phyloP scores from a whole-genome alignment of 2,329 filamentous ascomycete species.

The Colletotrichum camelliae region DNA sequence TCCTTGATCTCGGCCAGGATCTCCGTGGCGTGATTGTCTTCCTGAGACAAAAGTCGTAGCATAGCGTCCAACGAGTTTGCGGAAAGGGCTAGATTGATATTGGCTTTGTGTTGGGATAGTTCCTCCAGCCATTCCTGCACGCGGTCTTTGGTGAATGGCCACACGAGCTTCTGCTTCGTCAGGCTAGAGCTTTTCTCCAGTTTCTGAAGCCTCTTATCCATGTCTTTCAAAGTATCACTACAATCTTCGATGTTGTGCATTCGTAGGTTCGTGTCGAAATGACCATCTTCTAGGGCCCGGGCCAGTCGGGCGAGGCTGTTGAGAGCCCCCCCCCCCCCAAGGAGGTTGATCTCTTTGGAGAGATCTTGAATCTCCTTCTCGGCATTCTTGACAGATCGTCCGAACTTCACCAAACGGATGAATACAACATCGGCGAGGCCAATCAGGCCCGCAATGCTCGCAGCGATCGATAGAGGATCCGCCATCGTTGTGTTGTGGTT shows the following conservation, averaged over 20 bases:
- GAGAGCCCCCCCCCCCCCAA: too few relatives aligned
- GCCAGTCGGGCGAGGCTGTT: neutral
- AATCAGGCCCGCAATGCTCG: neutral
- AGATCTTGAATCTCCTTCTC: neutral
- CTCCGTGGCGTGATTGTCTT: rapidly evolving
- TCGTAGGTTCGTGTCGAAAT: neutral
- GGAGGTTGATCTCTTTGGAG: neutral
- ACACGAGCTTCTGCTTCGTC: neutral
- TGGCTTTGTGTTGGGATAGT: neutral
- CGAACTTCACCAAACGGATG: neutral
- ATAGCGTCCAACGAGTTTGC: neutral
- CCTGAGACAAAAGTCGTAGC: neutral
- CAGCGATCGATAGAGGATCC: neutral
- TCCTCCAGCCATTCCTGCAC: neutral
- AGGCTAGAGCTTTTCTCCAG: neutral
- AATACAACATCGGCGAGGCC: neutral
- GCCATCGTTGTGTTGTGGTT: neutral
- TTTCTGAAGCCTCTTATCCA: neutral
- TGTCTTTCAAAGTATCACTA: neutral
- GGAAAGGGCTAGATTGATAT: neutral
- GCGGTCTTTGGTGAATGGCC: neutral
- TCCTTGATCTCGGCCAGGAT: neutral
- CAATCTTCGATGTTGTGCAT: neutral
- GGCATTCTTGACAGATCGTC: neutral
- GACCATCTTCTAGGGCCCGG: neutral